Base-by-base conservation (phyloP, 371 early-diverging fungal genomes). In the Mucor saturninus region DNA sequence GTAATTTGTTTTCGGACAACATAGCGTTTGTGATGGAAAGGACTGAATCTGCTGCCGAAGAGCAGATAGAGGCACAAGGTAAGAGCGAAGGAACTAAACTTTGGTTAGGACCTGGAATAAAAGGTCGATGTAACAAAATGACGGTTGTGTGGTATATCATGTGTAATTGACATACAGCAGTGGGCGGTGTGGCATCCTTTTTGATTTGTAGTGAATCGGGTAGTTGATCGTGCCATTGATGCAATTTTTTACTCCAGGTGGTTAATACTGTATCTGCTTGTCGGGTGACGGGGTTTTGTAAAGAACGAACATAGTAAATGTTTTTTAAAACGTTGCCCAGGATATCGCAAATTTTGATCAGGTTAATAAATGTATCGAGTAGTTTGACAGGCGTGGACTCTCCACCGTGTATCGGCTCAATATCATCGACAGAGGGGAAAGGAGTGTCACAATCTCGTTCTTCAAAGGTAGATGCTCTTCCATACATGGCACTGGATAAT, bases 361-460 rank as follows among this genome's bases (percentile, higher is more conserved):
- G 55, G 15, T 78, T 69, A 1, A 67, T 58, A 62, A 83, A 76
- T 13, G 67, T 59, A 2, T 79, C 76, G 2, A 81, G 29, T 11
- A 77, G 26, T 21, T 72, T 58, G 1, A 68, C 61, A 4, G 71
- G 62, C 2, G 72, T 35, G 14, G 49, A 9, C 9, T 35, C 40
- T 32, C 21, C 46, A 6, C 49, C 52, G 2, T 50, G 11, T 6
- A 73, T 56, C 3, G 67, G 59, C 8, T 73, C 65, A 28, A 74
- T 65, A n/a, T 80, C 83, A 55, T 83, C 83, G 0, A 70, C 68
- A 0, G 74, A 69, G 1, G 83, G 83, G 32, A 80, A 74, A 3
- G 79, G 76, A 1, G 78, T 74, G 55, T 83, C 83, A 26, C 78
- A 78, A 42, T 80, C 79, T 51, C 73, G 61, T 57, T 81, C 82